Evolutionary conservation across 768 basidiomycete species (phyloP).

Genomic region (Phaeotremella skinneri): DNA sequence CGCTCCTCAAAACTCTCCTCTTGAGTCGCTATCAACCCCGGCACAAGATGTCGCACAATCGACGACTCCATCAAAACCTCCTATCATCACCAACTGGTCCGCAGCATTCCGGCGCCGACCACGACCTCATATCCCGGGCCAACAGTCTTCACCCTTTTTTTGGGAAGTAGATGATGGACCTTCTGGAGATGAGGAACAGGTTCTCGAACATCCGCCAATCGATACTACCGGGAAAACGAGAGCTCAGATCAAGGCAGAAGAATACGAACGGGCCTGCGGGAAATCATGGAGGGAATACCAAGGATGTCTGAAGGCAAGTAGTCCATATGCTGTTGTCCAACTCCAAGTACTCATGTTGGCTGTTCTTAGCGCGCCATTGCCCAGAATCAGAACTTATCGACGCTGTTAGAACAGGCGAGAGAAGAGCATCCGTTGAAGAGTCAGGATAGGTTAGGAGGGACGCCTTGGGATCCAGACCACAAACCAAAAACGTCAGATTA

Average conservation of each 20-base stretch:
- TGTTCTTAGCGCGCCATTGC: constrained; percentile 65
- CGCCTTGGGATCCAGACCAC: constrained; percentile 38
- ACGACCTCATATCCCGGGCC: not conserved
- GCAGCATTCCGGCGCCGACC: constrained; percentile 7
- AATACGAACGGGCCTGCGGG: constrained; percentile 84
- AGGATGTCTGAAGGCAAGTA: constrained; percentile 73
- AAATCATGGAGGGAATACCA: constrained; percentile 76
- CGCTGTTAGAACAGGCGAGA: constrained; percentile 72
- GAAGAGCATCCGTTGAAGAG: constrained; percentile 65
- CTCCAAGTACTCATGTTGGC: not conserved
- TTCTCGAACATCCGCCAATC: constrained; percentile 4
- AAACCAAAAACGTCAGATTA: not conserved
- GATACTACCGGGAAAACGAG: constrained; percentile 62
- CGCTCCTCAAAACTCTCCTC: too few species aligned
- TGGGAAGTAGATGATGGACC: constrained; percentile 7
- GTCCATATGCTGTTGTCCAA: not conserved
- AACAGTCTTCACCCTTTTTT: not conserved
- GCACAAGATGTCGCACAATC: too few species aligned
- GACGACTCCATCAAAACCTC: not conserved
- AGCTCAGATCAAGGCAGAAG: constrained; percentile 67
- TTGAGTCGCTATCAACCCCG: too few species aligned
- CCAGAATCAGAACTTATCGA: constrained; percentile 71
- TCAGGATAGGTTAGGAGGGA: constrained; percentile 35
- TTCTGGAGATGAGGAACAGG: constrained; percentile 8
- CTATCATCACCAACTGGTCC: constrained; percentile 14